phyloP scores from a whole-genome alignment of 2,329 filamentous ascomycete genomes.

The Neoarthrinium moseri region DNA sequence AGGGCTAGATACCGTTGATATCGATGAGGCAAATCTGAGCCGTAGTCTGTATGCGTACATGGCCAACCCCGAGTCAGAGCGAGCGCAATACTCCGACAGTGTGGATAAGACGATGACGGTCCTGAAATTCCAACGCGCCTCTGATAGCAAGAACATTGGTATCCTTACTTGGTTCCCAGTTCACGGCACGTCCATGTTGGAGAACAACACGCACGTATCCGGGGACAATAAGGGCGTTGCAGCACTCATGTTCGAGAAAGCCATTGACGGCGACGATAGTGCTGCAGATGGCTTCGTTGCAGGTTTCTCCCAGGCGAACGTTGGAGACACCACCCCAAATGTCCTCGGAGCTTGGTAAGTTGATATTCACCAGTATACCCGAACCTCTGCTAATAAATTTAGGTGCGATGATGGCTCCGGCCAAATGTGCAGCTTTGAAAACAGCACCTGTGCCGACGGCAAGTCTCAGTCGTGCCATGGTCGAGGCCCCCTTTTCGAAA shows the following conservation, averaged over 20 bases:
- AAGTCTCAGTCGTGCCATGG: constrained; percentile 68
- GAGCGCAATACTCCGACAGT: constrained; percentile 60
- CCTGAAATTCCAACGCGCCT: constrained; percentile 69
- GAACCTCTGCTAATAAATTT: neutral
- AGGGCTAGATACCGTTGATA: constrained; percentile 43
- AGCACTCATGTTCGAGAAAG: constrained; percentile 77
- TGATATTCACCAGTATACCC: neutral
- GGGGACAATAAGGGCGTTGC: constrained; percentile 95
- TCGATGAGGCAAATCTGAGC: constrained; percentile 76
- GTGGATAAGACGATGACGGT: constrained; percentile 78
- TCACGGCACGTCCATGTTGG: constrained; percentile 85
- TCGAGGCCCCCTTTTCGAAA: constrained; percentile 64
- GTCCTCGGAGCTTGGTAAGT: constrained; percentile 68
- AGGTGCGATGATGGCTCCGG: constrained; percentile 77
- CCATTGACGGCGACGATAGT: constrained; percentile 49
- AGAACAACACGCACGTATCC: constrained; percentile 84
- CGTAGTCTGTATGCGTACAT: constrained; percentile 82
- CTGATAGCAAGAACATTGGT: constrained; percentile 73
- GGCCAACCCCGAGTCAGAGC: constrained; percentile 74
- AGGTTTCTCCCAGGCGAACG: constrained; percentile 87
- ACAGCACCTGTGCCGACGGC: constrained; percentile 74
- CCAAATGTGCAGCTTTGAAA: constrained; percentile 66
- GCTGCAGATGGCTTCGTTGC: constrained; percentile 73
- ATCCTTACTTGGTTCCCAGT: constrained; percentile 87
- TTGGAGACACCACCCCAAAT: constrained; percentile 87